Evolutionary conservation across 2,329 filamentous ascomycete species (phyloP), one percentile per base, ranked within the genome.

Genomic region (Lecanicillium sp.): DNA sequence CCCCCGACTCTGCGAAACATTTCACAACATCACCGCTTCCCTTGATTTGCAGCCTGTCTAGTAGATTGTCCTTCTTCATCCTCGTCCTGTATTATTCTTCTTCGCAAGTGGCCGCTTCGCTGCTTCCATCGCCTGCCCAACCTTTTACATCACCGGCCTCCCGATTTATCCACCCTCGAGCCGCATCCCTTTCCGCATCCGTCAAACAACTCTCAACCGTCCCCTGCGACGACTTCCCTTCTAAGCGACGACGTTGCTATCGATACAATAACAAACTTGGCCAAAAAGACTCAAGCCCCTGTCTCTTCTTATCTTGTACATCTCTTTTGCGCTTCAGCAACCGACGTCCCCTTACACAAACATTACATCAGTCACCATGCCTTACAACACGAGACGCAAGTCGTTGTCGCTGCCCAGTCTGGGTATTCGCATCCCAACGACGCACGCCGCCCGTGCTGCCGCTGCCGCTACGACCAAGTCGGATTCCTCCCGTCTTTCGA

Each of bases 321-420:
- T 26, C 21, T 9, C 37, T 24, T 32, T 38, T 40, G 42, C 26
- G 38, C 30, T 21, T 26, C 11, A 2, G 35, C 37, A 44, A 44
- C 40, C 42, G 21, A 6, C 7, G n/a, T n/a, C 15, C 21, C 26
- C 36, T 19, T 17, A 19, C 35, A 20, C 48, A 50, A 42, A 40
- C 48, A 32, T 26, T 19, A 26, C 40, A 20, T 38, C 41, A 52
- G 49, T 42, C 55, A 57, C 42, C 52, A 95, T 95, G 89, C 86
- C 86, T 63, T 96, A 96, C 77, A 95, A 96, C 70, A 97, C 91
- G 58, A 87, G 91, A 70, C 85, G 90, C 69, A 97, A 97, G 75
- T 95, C 90, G 63, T 75, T 98, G 57, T 96, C 90, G 54, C 76
- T 97, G 62, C 87, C 89, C 52, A 94, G 90, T 57, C 79, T 97